Evolutionary conservation across 306 rosid species (phyloP).

Genomic region (Prunus mongolica): DNA sequence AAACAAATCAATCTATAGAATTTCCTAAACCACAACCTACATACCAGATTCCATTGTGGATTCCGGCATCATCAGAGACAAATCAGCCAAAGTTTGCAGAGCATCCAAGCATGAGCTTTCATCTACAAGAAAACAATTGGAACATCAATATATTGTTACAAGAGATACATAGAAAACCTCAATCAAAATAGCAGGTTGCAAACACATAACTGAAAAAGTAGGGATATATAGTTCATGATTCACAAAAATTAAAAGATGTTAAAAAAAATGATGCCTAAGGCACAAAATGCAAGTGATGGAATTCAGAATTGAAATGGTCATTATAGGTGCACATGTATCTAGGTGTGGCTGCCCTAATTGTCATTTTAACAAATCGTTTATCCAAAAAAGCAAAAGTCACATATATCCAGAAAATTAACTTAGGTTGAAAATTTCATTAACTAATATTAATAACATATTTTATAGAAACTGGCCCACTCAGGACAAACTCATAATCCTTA

Average conservation of each 20-base stretch:
- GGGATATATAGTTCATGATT: not conserved
- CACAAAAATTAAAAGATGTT: not conserved
- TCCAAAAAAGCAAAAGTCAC: not conserved
- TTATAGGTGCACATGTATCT: not conserved
- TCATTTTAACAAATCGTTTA: not conserved
- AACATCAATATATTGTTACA: not conserved
- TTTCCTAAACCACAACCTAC: slow-evolving; percentile 13
- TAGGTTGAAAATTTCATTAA: too few species aligned
- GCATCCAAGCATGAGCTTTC: slow-evolving; percentile 69
- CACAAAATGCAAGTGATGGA: not conserved
- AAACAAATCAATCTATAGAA: not conserved
- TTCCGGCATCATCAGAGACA: slow-evolving; percentile 70
- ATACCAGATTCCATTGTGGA: slow-evolving; percentile 69
- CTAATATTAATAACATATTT: not conserved
- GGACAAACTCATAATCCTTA: not conserved
- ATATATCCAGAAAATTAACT: not conserved
- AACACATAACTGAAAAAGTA: not conserved
- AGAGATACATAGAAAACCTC: not conserved
- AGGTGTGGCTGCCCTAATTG: not conserved
- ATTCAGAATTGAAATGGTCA: not conserved
- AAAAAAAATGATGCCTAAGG: not conserved
- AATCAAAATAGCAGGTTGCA: not conserved
- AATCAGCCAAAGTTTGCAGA: slow-evolving; percentile 77
- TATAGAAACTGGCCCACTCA: not conserved
- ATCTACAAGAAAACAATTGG: slow-evolving; percentile 37